These are phyloP conservation scores for Stentor roeselii DNA, from an alignment of 73 alveolate genomes.

Conservation along the genomic window DNA sequence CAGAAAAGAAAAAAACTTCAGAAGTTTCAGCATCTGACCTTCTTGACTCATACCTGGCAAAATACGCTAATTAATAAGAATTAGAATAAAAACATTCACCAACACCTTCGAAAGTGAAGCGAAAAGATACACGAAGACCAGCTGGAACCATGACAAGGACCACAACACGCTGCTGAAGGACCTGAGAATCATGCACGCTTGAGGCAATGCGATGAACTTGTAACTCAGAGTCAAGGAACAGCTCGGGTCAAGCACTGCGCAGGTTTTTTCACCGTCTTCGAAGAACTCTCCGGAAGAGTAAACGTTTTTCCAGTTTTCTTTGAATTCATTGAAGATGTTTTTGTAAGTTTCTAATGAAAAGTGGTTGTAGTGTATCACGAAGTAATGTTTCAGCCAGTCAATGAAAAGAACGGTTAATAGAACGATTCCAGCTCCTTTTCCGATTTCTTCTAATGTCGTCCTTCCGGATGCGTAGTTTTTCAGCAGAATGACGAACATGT, in stretches of 20 bases:
- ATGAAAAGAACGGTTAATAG: not conserved
- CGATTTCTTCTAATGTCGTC: not conserved
- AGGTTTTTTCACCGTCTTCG: not conserved
- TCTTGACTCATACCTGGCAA: not conserved
- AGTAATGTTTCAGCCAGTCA: conserved; percentile 20
- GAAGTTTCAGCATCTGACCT: not conserved
- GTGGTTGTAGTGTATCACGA: not conserved
- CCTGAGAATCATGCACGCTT: conserved; percentile 12
- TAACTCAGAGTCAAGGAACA: not conserved
- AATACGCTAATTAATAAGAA: no score
- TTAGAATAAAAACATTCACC: not conserved
- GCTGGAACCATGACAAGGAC: not conserved
- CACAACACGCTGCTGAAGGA: not conserved
- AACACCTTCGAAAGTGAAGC: not conserved
- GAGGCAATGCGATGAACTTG: not conserved
- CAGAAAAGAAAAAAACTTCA: not conserved
- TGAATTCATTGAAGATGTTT: not conserved
- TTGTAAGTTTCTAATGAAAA: not conserved
- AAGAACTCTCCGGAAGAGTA: not conserved
- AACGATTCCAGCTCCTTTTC: not conserved
- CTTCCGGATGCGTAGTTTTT: not conserved
- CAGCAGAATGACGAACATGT: not conserved
- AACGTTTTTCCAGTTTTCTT: not conserved
- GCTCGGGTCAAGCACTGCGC: not conserved
- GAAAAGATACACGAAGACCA: not conserved